A percentile compares a stretch with the other conserved stretches of the same genome.
These are phyloP conservation scores for Lentinula sp. DNA, from an alignment of 768 basidiomycete species.

Conservation along the genomic window DNA sequence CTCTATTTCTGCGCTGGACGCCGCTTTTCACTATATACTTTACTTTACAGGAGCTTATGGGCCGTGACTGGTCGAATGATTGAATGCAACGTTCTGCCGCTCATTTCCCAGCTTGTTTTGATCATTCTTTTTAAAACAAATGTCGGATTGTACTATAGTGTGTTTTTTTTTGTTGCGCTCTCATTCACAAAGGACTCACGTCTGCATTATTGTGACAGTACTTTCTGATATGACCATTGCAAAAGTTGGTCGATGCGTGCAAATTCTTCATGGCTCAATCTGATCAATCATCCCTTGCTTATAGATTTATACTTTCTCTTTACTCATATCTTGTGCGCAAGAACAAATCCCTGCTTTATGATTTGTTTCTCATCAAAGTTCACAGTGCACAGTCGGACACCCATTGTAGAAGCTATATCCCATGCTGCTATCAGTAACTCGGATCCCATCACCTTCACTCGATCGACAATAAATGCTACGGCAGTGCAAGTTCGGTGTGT, in stretches of 20 bases:
- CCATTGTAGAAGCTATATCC: background rate
- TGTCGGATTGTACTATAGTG: background rate
- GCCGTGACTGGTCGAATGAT: background rate
- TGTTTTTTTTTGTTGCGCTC: background rate
- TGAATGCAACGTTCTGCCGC: conserved; percentile 4
- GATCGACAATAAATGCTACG: background rate
- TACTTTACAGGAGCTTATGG: background rate
- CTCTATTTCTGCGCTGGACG: background rate
- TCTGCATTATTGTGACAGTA: background rate
- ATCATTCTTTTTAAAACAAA: background rate
- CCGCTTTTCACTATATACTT: too few relatives aligned
- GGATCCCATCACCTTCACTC: conserved; percentile 1
- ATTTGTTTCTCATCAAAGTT: background rate
- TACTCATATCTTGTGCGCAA: background rate
- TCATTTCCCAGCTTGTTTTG: background rate
- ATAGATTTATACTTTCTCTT: background rate
- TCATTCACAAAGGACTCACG: background rate
- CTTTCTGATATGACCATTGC: conserved; percentile 2
- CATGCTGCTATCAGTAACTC: background rate
- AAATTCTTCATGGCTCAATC: background rate
- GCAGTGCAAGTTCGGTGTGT: conserved; percentile 1
- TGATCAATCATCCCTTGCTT: background rate
- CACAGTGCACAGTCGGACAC: background rate
- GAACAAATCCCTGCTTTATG: too few relatives aligned
- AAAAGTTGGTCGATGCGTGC: background rate